Percentiles rank a stretch among this genome's conserved stretches.
phyloP scores from a whole-genome alignment of 805 yeast species.

The Yamadazyma olivae region DNA sequence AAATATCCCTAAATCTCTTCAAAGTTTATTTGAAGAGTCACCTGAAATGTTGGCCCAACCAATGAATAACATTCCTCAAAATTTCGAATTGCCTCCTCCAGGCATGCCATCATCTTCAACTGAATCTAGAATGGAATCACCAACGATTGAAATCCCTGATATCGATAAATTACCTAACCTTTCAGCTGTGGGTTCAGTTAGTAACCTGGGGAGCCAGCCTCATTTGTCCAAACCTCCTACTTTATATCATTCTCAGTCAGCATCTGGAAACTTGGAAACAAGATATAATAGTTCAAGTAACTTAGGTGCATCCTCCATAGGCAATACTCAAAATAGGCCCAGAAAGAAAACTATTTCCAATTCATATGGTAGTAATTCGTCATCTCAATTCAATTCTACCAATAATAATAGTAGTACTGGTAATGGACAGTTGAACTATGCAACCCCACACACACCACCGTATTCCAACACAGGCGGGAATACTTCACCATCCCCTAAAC shows the following conservation, averaged over 20 bases:
- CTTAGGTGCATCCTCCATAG: neutral
- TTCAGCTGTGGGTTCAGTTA: slow-evolving; percentile 4
- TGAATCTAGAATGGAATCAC: slow-evolving; percentile 44
- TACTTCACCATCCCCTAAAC: slow-evolving; percentile 37
- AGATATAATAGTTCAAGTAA: slow-evolving; percentile 15
- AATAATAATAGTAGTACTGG: slow-evolving; percentile 5
- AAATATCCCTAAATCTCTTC: slow-evolving; percentile 67
- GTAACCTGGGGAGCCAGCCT: slow-evolving; percentile 14
- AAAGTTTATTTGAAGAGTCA: slow-evolving; percentile 63
- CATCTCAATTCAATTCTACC: slow-evolving; percentile 11
- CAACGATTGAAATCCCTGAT: slow-evolving; percentile 69
- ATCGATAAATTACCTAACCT: slow-evolving; percentile 44
- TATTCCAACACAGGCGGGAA: slow-evolving; percentile 33
- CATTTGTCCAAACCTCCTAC: slow-evolving; percentile 41
- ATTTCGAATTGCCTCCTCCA: slow-evolving; percentile 13
- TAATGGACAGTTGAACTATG: slow-evolving; percentile 2
- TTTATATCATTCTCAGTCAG: slow-evolving; percentile 41
- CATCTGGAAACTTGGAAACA: slow-evolving; percentile 37
- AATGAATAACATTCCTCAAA: slow-evolving; percentile 6
- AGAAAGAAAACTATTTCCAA: slow-evolving; percentile 39
- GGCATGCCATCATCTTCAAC: slow-evolving; percentile 1
- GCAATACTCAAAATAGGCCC: slow-evolving; percentile 19
- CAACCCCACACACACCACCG: slow-evolving; percentile 35
- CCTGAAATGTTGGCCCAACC: slow-evolving; percentile 14
- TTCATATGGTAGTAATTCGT: slow-evolving; percentile 25